Evolutionary conservation across 139 green algal species (phyloP), one percentile per base, ranked within the genome.

Genomic region (Tetraselmis chui): DNA sequence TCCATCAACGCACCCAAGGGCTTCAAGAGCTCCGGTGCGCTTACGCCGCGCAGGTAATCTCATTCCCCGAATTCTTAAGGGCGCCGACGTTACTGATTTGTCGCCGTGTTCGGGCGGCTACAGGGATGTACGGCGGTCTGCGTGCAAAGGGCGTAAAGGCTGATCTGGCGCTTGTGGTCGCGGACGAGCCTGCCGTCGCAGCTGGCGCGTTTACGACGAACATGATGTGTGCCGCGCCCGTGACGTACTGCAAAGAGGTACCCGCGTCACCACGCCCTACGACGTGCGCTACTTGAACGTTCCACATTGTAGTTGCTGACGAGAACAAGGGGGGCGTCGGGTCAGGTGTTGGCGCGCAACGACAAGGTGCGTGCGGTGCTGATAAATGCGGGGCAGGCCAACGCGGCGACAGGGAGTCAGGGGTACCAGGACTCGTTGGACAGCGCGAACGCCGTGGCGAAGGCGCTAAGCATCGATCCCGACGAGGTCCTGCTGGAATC

Each of bases 301-400:
- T 30, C 75, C 81, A 77, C 32, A 77, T 67, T 67, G 0, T 18
- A 59, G 29, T n/a, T 59, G 24, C 59, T 59, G 11, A n/a, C n/a
- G n/a, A n/a, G n/a, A n/a, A n/a, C n/a, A n/a, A n/a, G n/a, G n/a
- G n/a, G n/a, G n/a, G n/a, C n/a, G n/a, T n/a, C n/a, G n/a, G n/a
- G n/a, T 18, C 45, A 67, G 45, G 45, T 67, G 45, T 18, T 67
- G 45, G 45, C 5, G 45, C 45, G 45, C 45, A 67, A 5, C 27
- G 18, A 23, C 75, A 78, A 29, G 75, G 24, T 23, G 22, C 28
- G 75, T 23, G 75, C 27, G 91, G 90, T 98, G 75, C 83, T 98
- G 82, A 94, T 93, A 31, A 99, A 99, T 80, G 96, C 97, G 1
- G 97, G 96, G 26, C 95, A 98, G 85, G 96, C 96, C 79, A 99